phyloP scores from a whole-genome alignment of 345 rosid genomes.

The Arabidopsis thaliana region TAIR10.1 NC_003070.9:29954001-29954500 shows the following conservation, averaged over 20 bases:
- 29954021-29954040: conserved; percentile 29
- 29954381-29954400: background rate
- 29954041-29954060: background rate
- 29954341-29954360: conserved; percentile 57
- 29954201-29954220: conserved; percentile 43
- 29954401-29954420: conserved; percentile 70
- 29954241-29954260: background rate
- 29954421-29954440: conserved; percentile 96
- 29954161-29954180: conserved; percentile 91
- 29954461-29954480: conserved; percentile 97
- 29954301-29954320: conserved; percentile 88
- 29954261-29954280: background rate
- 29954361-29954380: conserved; percentile 26
- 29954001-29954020: conserved; percentile 55
- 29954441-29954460: conserved; percentile 97
- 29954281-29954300: conserved; percentile 52
- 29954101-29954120: conserved; percentile 92
- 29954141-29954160: conserved; percentile 83
- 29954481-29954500: conserved; percentile 99
- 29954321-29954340: conserved; percentile 43
- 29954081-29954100: conserved; percentile 99
- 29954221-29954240: background rate
- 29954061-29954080: conserved; percentile 15
- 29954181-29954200: conserved; percentile 64
- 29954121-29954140: conserved; percentile 81